Conservation (phyloP, 768 basidiomycete species). For the Cystobasidiopsis lactophilus region DNA sequence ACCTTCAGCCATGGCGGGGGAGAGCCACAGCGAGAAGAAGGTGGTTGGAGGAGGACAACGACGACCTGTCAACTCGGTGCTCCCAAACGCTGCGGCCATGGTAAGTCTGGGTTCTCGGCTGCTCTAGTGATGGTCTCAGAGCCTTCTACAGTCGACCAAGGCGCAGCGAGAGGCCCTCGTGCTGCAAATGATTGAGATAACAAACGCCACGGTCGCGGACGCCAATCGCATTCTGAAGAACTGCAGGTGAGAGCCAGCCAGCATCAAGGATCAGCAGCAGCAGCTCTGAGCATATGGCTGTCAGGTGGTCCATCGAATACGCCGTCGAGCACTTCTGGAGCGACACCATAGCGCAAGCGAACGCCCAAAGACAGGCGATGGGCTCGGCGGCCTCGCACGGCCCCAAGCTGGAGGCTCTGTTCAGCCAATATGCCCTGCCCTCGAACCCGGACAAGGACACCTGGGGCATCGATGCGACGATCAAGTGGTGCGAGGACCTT, state of each 20-base stretch:
- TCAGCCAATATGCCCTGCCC: constrained; percentile 38
- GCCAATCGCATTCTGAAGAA: constrained; percentile 12
- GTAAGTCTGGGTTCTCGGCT: too few relatives aligned
- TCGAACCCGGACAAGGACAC: neutral
- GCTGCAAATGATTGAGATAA: constrained; percentile 17
- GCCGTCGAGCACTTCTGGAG: constrained; percentile 20
- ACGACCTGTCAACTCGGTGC: too few relatives aligned
- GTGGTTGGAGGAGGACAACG: too few relatives aligned
- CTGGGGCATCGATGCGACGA: constrained; percentile 47
- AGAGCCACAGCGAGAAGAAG: too few relatives aligned
- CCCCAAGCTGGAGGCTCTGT: constrained; percentile 35
- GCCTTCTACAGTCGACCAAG: too few relatives aligned
- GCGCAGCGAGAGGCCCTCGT: constrained; percentile 13
- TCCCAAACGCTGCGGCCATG: too few relatives aligned
- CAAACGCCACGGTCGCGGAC: constrained; percentile 9
- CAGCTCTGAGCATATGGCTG: too few relatives aligned
- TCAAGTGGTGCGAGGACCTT: constrained; percentile 49
- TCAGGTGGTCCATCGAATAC: constrained; percentile 11
- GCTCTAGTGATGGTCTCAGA: too few relatives aligned
- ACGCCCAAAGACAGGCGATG: neutral
- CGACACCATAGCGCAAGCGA: constrained; percentile 2
- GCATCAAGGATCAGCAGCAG: neutral
- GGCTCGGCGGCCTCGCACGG: neutral
- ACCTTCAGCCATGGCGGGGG: too few relatives aligned
- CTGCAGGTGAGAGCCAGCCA: neutral